Evolutionary conservation across 2,329 filamentous ascomycete species (phyloP).

Genomic region (Hypoxylon sp.): DNA sequence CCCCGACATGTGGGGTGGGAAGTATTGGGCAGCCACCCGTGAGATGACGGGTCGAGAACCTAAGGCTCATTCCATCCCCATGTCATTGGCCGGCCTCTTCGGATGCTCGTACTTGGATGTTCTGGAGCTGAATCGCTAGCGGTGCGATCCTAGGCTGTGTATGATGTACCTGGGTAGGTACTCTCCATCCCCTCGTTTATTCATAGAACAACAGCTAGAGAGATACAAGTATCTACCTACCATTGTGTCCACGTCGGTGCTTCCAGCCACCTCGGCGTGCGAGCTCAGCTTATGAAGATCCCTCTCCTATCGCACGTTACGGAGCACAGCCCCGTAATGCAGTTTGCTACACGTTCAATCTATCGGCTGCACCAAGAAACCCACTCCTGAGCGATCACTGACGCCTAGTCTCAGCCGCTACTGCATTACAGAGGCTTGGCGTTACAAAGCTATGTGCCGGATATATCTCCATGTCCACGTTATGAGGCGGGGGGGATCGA

Average conservation of each 20-base stretch:
- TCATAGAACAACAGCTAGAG: conserved; percentile 1
- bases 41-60: conserved; percentile 29
- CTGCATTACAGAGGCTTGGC: conserved; percentile 21
- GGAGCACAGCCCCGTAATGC: conserved; percentile 14
- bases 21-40: conserved; percentile 32
- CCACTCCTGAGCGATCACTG: conserved; percentile 20
- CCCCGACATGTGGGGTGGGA: conserved; percentile 29
- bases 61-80: conserved; percentile 24
- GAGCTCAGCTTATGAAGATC: conserved; percentile 37
- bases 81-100: conserved; percentile 23
- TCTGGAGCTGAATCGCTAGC: conserved; percentile 11
- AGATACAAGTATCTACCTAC: not conserved
- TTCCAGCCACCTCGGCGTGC: conserved; percentile 23
- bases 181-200: conserved; percentile 2
- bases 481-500: conserved; percentile 9
- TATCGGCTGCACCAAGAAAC: conserved; percentile 9
- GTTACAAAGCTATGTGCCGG: conserved; percentile 8
- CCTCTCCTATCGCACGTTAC: conserved; percentile 16
- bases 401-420: conserved; percentile 14
- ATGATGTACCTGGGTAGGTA: not conserved
- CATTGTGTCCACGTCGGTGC: conserved; percentile 2
- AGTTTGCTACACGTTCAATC: conserved; percentile 10
- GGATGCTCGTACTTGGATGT: conserved; percentile 10
- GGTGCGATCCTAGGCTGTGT: conserved; percentile 4
- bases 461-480: conserved; percentile 4